Evolutionary conservation across 805 yeast genomes (phyloP).

Genomic region (Candida coquimbonensis): DNA sequence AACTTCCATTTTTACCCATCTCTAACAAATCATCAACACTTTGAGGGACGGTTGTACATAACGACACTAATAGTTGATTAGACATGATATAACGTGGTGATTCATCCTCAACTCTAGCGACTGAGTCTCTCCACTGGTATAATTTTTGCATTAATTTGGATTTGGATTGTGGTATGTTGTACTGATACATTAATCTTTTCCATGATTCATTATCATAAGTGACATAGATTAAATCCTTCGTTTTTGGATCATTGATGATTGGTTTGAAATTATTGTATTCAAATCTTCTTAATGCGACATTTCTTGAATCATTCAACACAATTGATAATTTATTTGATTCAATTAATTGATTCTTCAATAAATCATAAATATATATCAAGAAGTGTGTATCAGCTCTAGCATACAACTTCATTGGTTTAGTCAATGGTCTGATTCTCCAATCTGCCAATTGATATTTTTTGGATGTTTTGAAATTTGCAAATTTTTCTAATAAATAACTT

Average conservation of each 20-base stretch:
- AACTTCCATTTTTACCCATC: too few species aligned
- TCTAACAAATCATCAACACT: slow-evolving; percentile 46
- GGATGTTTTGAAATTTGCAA: slow-evolving; percentile 79
- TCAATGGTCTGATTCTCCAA: slow-evolving; percentile 88
- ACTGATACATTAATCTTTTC: slow-evolving; percentile 53
- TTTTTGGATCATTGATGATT: slow-evolving; percentile 1
- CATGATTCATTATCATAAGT: slow-evolving; percentile 61
- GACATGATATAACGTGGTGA: slow-evolving; percentile 80
- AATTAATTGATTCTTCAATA: slow-evolving; percentile 56
- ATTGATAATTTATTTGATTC: slow-evolving; percentile 43
- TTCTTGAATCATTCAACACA: slow-evolving; percentile 69
- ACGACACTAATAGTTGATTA: slow-evolving; percentile 60
- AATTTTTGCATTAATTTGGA: slow-evolving; percentile 52
- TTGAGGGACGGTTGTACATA: slow-evolving; percentile 53
- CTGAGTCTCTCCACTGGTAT: slow-evolving; percentile 75
- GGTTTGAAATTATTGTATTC: slow-evolving; percentile 70
- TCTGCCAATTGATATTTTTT: slow-evolving; percentile 95
- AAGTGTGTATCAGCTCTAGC: slow-evolving; percentile 97
- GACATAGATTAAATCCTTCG: slow-evolving; percentile 33
- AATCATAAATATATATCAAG: slow-evolving; percentile 71
- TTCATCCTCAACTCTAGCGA: slow-evolving; percentile 77
- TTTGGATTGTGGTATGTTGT: slow-evolving; percentile 50
- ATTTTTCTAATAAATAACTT: slow-evolving; percentile 75
- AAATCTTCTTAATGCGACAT: slow-evolving; percentile 73
- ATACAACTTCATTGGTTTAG: slow-evolving; percentile 67